Conservation (phyloP, 768 basidiomycete genomes). For the Tylopilus cervinicoccineus region DNA sequence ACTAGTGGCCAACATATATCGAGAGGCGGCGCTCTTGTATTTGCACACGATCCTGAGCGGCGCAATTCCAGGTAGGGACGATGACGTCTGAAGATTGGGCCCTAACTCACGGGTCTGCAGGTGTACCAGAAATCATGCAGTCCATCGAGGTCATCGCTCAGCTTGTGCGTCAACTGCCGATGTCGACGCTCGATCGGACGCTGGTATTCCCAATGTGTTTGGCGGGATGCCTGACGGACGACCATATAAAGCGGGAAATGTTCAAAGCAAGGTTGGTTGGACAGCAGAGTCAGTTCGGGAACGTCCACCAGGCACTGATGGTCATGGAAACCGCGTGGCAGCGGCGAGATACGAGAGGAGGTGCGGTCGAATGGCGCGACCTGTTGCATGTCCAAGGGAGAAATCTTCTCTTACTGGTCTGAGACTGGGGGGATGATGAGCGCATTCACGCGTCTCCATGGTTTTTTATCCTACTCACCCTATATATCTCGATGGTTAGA, state of each 20-base stretch:
- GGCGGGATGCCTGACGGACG: constrained; percentile 70
- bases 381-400: constrained; percentile 36
- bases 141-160: constrained; percentile 54
- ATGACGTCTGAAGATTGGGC: not conserved
- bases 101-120: constrained; percentile 34
- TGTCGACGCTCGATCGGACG: constrained; percentile 60
- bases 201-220: constrained; percentile 72
- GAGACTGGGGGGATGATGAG: constrained; percentile 11
- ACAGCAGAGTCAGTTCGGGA: constrained; percentile 57
- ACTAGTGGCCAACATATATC: constrained; percentile 53
- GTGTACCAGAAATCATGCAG: constrained; percentile 64
- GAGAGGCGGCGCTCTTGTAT: constrained; percentile 62
- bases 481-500: constrained; percentile 8
- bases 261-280: constrained; percentile 53
- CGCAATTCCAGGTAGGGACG: constrained; percentile 58
- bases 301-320: constrained; percentile 51
- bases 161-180: constrained; percentile 48
- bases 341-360: constrained; percentile 52
- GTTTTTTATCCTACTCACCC: constrained; percentile 19
- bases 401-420: constrained; percentile 28
- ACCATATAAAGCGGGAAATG: constrained; percentile 52
- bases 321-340: constrained; percentile 72
- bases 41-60: constrained; percentile 70
- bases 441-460: not conserved
- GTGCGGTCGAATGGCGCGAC: constrained; percentile 58